Percentiles rank a stretch among this genome's conserved stretches.
Conservation (phyloP, 306 rosid genomes). For the Medicago ruthenica region DNA sequence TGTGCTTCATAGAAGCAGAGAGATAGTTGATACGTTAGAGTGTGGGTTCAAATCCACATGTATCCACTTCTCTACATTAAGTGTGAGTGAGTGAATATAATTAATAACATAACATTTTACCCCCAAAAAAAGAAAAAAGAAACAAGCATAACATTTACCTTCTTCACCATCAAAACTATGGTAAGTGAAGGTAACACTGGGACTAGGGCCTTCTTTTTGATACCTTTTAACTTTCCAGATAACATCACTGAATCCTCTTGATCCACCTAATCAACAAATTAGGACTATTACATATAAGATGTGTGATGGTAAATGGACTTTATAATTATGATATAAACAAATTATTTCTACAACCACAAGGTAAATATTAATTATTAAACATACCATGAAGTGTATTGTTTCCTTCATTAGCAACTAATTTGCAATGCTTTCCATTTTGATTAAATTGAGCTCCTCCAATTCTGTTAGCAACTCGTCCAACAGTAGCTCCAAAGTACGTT, state of each 20-base stretch:
- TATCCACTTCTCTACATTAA: too few species aligned
- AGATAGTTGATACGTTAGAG: too few species aligned
- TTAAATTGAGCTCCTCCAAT: conserved; percentile 82
- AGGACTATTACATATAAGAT: not conserved
- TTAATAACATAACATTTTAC: not conserved
- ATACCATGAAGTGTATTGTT: conserved; percentile 84
- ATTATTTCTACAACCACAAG: not conserved
- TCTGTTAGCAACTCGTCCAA: conserved; percentile 90
- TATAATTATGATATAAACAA: not conserved
- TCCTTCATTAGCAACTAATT: conserved; percentile 72
- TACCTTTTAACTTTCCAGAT: conserved; percentile 71
- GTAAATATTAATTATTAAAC: not conserved
- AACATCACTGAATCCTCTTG: conserved; percentile 80
- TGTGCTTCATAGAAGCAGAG: too few species aligned
- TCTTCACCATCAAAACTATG: conserved; percentile 81
- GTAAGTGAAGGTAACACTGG: conserved; percentile 68
- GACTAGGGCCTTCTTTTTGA: conserved; percentile 51
- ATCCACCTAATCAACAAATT: conserved; percentile 55
- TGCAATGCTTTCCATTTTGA: conserved; percentile 64
- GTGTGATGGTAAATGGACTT: not conserved
- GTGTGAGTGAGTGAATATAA: too few species aligned
- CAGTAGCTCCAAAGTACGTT: conserved; percentile 69
- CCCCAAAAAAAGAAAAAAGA: not conserved
- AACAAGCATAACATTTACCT: conserved; percentile 55
- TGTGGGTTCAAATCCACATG: too few species aligned